Conservation (phyloP, 2,329 filamentous ascomycete genomes). For the Chaetomiaceae sp. region DNA sequence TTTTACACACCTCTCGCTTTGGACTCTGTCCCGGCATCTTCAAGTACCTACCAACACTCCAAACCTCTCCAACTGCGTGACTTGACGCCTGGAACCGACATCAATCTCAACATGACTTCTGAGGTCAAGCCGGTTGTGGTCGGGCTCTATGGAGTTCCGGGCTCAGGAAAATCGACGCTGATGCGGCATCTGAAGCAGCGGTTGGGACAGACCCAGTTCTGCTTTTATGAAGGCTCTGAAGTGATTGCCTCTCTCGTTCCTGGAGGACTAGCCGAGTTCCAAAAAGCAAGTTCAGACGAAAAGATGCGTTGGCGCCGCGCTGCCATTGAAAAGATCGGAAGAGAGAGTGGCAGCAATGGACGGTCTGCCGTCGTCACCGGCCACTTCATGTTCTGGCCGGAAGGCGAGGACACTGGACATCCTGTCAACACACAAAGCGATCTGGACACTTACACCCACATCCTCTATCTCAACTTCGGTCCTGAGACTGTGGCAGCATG, state of each 20-base stretch:
- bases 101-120: background rate
- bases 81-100: no score
- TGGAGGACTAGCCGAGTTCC: slow-evolving; percentile 47
- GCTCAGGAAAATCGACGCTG: slow-evolving; percentile 48
- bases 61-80: no score
- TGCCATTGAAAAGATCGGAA: slow-evolving; percentile 43
- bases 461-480: slow-evolving; percentile 50
- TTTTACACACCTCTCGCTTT: no score
- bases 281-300: slow-evolving; percentile 32
- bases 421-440: slow-evolving; percentile 43
- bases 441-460: slow-evolving; percentile 47
- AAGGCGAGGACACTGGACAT: slow-evolving; percentile 29
- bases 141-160: slow-evolving; percentile 51
- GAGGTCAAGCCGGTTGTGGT: slow-evolving; percentile 38
- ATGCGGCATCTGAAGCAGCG: slow-evolving; percentile 37
- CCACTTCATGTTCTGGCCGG: slow-evolving; percentile 51
- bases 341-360: slow-evolving; percentile 32
- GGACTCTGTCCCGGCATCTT: no score
- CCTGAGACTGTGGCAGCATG: slow-evolving; percentile 35
- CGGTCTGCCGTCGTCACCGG: slow-evolving; percentile 47
- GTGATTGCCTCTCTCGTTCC: slow-evolving; percentile 39
- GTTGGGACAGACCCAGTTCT: slow-evolving; percentile 34
- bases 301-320: slow-evolving; percentile 37
- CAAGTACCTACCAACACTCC: no score
- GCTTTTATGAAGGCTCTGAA: slow-evolving; percentile 50